Percentiles rank a stretch among this genome's conserved stretches.
Evolutionary conservation across 192 early-diverging fungal genomes (phyloP).

Genomic region (Kappamyces sp.): DNA sequence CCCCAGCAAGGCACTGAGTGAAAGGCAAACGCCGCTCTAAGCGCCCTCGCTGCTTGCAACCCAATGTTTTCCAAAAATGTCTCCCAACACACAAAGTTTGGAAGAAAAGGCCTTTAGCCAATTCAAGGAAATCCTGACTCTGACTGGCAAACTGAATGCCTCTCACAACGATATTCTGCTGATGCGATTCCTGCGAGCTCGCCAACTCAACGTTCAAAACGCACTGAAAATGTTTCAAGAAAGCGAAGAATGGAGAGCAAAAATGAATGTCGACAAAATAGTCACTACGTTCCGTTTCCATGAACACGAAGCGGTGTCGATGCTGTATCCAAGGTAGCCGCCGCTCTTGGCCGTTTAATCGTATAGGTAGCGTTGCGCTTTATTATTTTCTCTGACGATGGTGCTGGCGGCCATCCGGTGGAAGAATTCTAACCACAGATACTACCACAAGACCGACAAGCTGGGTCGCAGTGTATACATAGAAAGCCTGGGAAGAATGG

Average conservation of each 20-base stretch:
- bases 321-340: constrained; percentile 53
- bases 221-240: constrained; percentile 58
- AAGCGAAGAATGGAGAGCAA: constrained; percentile 53
- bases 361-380: too few species aligned
- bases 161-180: constrained; percentile 51
- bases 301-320: constrained; percentile 47
- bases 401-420: too few species aligned
- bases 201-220: constrained; percentile 55
- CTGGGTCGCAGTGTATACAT: constrained; percentile 86
- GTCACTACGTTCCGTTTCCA: constrained; percentile 47
- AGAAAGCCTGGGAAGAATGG: constrained; percentile 73
- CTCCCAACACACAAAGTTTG: too few species aligned
- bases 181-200: constrained; percentile 61
- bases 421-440: constrained; percentile 7
- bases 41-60: too few species aligned
- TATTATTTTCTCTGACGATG: too few species aligned
- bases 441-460: constrained; percentile 88
- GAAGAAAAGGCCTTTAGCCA: too few species aligned
- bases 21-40: too few species aligned
- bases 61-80: too few species aligned
- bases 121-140: too few species aligned
- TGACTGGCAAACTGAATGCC: too few species aligned
- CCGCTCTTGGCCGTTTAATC: too few species aligned
- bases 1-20: too few species aligned
- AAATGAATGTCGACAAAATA: constrained; percentile 43